These are phyloP conservation scores for Fusarium sambucinum DNA, from an alignment of 2,329 filamentous ascomycete genomes.

Conservation along the genomic window DNA sequence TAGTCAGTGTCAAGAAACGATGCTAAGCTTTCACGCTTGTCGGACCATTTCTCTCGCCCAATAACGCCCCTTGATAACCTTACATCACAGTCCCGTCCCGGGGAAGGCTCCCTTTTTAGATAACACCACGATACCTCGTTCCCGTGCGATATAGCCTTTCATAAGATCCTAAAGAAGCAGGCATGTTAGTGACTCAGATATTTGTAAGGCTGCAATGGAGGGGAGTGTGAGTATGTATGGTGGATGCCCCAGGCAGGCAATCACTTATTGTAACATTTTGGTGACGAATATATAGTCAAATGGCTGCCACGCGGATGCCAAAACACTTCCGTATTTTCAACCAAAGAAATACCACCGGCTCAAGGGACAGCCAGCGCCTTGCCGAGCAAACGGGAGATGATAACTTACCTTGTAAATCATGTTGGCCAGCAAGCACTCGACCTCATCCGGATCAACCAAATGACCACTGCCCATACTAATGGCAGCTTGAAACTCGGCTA, in stretches of 20 bases:
- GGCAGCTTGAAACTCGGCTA: conserved; percentile 87
- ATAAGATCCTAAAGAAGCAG: conserved; percentile 77
- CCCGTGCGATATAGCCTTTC: conserved; percentile 97
- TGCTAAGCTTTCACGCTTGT: conserved; percentile 26
- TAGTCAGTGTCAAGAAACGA: conserved; percentile 17
- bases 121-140: conserved; percentile 88
- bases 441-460: conserved; percentile 85
- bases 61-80: conserved; percentile 19
- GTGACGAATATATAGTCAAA: conserved; percentile 48
- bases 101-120: conserved; percentile 96
- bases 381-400: conserved; percentile 8
- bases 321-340: conserved; percentile 8
- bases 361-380: conserved; percentile 22
- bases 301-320: conserved; percentile 35
- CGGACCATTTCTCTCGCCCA: conserved; percentile 14
- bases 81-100: conserved; percentile 77
- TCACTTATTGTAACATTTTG: conserved; percentile 36
- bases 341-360: neutral
- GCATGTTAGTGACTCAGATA: conserved; percentile 52
- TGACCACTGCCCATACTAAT: conserved; percentile 79
- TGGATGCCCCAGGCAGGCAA: conserved; percentile 44
- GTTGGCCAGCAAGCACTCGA: conserved; percentile 94
- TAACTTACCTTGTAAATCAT: conserved; percentile 93
- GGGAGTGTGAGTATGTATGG: conserved; percentile 34
- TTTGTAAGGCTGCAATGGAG: conserved; percentile 42